Evolutionary conservation across 495 filamentous ascomycete species (phyloP).

Genomic region (Aspergillus hancockii): DNA sequence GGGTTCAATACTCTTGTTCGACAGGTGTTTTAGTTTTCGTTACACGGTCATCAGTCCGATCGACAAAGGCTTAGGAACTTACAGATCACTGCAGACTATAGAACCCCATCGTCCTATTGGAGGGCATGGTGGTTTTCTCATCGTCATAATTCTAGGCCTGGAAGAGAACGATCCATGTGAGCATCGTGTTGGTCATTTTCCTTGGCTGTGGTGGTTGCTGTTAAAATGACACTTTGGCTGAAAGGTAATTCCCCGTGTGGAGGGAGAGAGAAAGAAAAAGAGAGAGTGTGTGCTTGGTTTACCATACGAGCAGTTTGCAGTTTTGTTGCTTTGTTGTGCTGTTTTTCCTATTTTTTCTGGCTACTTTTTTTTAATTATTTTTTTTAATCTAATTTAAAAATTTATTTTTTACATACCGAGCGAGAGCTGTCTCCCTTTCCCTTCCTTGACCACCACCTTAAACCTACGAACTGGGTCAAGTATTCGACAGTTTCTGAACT

Average conservation of each 20-base stretch:
- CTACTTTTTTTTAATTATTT: conserved; percentile 1
- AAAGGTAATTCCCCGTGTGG: not conserved
- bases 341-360: not conserved
- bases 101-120: not conserved
- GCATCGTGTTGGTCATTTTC: not conserved
- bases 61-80: not conserved
- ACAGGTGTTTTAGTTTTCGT: not conserved
- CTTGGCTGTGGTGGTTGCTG: not conserved
- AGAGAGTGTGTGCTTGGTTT: not conserved
- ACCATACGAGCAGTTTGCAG: not conserved
- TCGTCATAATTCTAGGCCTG: not conserved
- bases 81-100: not conserved
- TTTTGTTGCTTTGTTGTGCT: not conserved
- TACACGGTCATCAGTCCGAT: not conserved
- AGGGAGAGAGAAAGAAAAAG: not conserved
- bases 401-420: not conserved
- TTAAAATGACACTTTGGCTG: not conserved
- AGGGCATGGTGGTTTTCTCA: not conserved
- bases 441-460: not conserved
- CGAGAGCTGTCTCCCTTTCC: not conserved
- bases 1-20: too few species aligned
- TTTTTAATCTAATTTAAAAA: not conserved
- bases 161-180: too few species aligned
- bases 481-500: not conserved
- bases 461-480: not conserved